Percentiles rank a stretch among this genome's conserved stretches.
phyloP scores from a whole-genome alignment of 176 grass and related monocot species.

The Metroxylon sagu region DNA sequence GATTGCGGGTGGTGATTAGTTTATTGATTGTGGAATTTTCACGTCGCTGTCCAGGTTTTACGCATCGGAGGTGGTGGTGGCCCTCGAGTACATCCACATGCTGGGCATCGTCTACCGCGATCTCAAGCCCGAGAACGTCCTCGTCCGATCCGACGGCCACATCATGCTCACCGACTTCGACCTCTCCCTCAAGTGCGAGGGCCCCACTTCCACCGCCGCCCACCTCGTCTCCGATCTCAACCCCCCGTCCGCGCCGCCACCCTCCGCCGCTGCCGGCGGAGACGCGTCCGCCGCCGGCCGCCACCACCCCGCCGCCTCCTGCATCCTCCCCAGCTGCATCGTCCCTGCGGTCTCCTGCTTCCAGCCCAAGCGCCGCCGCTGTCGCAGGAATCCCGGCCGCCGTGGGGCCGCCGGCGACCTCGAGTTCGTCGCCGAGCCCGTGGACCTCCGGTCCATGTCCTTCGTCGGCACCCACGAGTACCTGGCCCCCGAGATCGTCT shows the following conservation, averaged over 20 bases:
- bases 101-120: slow-evolving; percentile 88
- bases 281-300: too few relatives aligned
- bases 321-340: too few relatives aligned
- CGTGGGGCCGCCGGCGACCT: background rate
- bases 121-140: slow-evolving; percentile 94
- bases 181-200: slow-evolving; percentile 88
- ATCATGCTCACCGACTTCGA: slow-evolving; percentile 99
- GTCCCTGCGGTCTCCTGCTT: background rate
- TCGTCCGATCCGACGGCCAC: slow-evolving; percentile 77
- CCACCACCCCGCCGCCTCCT: too few relatives aligned
- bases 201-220: slow-evolving; percentile 46
- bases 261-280: too few relatives aligned
- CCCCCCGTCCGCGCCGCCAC: too few relatives aligned
- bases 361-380: background rate
- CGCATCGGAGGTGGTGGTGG: slow-evolving; percentile 81
- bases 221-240: too few relatives aligned
- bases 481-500: background rate
- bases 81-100: slow-evolving; percentile 98
- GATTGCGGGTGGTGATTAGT: too few relatives aligned
- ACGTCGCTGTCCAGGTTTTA: slow-evolving; percentile 55
- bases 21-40: too few relatives aligned
- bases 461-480: background rate
- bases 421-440: background rate
- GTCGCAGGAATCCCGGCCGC: background rate
- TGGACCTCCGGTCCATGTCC: background rate